Evolutionary conservation across 306 rosid species (phyloP), one percentile per base, ranked within the genome.

Genomic region (Castanea mollissima): DNA sequence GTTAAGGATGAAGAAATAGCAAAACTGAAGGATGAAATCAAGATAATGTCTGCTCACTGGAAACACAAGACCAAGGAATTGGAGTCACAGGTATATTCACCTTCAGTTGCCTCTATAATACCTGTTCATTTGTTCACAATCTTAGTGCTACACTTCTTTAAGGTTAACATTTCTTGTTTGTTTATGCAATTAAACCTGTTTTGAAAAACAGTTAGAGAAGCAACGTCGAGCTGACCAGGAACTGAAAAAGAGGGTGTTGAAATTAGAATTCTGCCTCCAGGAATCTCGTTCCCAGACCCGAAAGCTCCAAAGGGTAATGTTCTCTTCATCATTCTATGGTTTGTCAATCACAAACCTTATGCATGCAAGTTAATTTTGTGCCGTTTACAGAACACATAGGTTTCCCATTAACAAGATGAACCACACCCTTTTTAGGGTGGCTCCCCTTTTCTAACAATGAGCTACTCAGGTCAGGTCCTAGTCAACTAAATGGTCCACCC

Each of bases 251-350:
- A 91, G 84, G 84, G 96, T 96, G 49, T 86, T 96, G 86, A 96
- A 90, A 85, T 77, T 96, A 85, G 97, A 96, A 67, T 96, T 96
- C 73, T 96, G 99, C 78, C 89, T 91, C 58, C 99, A 96, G 85
- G 98, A 96, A 89, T 88, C 97, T 57, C 96, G 98, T 60, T 68
- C 98, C 21, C 98, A 96, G 76, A 93, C 98, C 6, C 84, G 99
- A 74, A 96, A 93, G 83, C 98, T 96, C 81, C 97, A 93, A 80
- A 89, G 97, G 94, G 99, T 96, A 93, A 83, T 29, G 23, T 6
- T 51, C 21, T 76, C 71, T 52, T 62, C 62, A 27, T 16, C 34
- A 10, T 23, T 41, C 23, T 6, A 2, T 46, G 14, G 70, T 49
- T 35, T 11, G 25, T 35, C 52, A 58, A 69, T 67, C 46, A 41